Evolutionary conservation across 2,329 filamentous ascomycete species (phyloP).

Genomic region (Bipolaris zeicola): DNA sequence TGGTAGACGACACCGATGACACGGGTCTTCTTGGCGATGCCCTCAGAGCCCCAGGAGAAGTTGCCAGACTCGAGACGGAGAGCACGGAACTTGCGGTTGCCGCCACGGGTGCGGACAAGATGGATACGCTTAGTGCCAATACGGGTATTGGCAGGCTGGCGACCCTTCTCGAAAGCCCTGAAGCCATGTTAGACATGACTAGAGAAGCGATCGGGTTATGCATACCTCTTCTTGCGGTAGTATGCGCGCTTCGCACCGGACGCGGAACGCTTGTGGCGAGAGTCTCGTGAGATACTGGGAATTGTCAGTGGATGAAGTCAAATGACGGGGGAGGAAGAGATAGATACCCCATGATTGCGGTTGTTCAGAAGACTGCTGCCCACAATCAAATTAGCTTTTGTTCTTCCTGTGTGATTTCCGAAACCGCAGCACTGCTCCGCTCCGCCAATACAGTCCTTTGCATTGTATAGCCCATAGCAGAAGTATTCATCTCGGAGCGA

Average conservation of each 20-base stretch:
- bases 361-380: slow-evolving; percentile 52
- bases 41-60: slow-evolving; percentile 99
- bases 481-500: slow-evolving; percentile 23
- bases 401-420: slow-evolving; percentile 11
- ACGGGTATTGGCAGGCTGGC: slow-evolving; percentile 99
- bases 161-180: slow-evolving; percentile 99
- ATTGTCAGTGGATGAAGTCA: slow-evolving; percentile 43
- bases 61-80: slow-evolving; percentile 98
- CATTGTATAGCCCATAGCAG: slow-evolving; percentile 10
- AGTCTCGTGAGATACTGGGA: slow-evolving; percentile 95
- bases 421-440: slow-evolving; percentile 22
- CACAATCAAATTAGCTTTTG: slow-evolving; percentile 37
- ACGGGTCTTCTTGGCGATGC: slow-evolving; percentile 97
- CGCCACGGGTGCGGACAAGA: slow-evolving; percentile 94
- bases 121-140: slow-evolving; percentile 97
- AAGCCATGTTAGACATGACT: slow-evolving; percentile 66
- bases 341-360: slow-evolving; percentile 60
- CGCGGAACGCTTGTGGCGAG: slow-evolving; percentile 99
- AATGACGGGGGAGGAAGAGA: slow-evolving; percentile 8
- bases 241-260: slow-evolving; percentile 85
- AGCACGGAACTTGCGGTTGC: slow-evolving; percentile 99
- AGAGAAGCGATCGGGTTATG: slow-evolving; percentile 66
- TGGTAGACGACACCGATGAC: slow-evolving; percentile 98
- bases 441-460: slow-evolving; percentile 1
- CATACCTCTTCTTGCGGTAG: slow-evolving; percentile 65